Evolutionary conservation across 306 rosid species (phyloP).

Genomic region (Hylodesmum podocarpum): DNA sequence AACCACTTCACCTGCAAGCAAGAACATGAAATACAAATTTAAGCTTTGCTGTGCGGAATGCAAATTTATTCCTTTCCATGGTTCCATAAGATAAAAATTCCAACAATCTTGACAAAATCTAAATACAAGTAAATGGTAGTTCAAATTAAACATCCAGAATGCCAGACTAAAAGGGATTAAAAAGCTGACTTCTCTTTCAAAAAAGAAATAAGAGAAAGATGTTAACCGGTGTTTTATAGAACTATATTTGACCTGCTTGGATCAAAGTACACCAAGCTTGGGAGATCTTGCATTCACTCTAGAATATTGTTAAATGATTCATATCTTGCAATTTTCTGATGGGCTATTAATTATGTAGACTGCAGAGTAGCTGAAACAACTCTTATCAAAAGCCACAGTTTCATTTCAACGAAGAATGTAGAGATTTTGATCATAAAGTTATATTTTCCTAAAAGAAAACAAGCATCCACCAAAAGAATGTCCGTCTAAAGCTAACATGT

Average conservation of each 20-base stretch:
- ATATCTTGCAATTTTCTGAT: not conserved
- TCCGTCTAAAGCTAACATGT: not conserved
- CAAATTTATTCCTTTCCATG: not conserved
- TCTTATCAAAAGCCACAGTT: not conserved
- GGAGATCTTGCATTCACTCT: not conserved
- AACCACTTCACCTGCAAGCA: conserved; percentile 71
- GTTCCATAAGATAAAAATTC: conserved; percentile 12
- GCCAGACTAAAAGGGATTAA: not conserved
- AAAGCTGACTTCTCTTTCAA: not conserved
- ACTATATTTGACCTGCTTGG: not conserved
- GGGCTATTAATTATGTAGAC: not conserved
- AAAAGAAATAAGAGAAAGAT: not conserved
- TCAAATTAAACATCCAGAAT: not conserved
- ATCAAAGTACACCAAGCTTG: not conserved
- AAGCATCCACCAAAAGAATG: not conserved
- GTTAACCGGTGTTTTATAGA: not conserved
- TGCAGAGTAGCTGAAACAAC: not conserved
- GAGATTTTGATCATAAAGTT: not conserved
- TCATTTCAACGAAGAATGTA: not conserved
- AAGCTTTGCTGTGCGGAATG: conserved; percentile 16
- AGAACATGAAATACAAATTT: conserved; percentile 29
- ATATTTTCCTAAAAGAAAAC: not conserved
- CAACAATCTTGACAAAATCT: not conserved
- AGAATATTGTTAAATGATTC: not conserved
- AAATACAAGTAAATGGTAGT: not conserved